These are phyloP conservation scores for Lanzia echinophila DNA, from an alignment of 2,329 filamentous ascomycete genomes.

Conservation along the genomic window DNA sequence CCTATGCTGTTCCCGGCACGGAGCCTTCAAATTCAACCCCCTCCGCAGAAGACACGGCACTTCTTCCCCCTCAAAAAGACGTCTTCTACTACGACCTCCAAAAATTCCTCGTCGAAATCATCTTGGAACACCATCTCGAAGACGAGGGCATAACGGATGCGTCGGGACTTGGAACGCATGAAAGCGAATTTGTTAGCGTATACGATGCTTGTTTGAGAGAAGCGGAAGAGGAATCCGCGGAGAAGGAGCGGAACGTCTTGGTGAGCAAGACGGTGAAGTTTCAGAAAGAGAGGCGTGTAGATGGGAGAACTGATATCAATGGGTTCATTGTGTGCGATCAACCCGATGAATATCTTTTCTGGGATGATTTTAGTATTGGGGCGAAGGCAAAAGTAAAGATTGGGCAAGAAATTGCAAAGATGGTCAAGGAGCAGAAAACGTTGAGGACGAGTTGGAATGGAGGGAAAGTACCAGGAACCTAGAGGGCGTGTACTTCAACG, in stretches of 20 bases:
- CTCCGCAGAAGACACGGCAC: conserved; percentile 6
- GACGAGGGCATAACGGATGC: conserved; percentile 37
- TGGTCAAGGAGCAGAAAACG: conserved; percentile 8
- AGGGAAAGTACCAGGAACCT: no score
- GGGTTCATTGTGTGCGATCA: conserved; percentile 32
- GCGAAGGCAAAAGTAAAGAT: conserved; percentile 32
- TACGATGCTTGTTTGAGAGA: conserved; percentile 20
- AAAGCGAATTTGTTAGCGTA: conserved; percentile 16
- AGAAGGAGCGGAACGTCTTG: conserved; percentile 4
- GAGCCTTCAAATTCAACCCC: background rate
- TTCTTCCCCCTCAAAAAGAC: conserved; percentile 21
- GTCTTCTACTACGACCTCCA: conserved; percentile 23
- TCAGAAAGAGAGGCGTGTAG: background rate
- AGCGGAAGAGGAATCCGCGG: conserved; percentile 10
- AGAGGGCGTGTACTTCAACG: no score
- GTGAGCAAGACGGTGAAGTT: background rate
- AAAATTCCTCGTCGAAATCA: conserved; percentile 37
- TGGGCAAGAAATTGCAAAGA: conserved; percentile 27
- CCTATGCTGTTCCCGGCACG: background rate
- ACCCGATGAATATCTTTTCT: conserved; percentile 43
- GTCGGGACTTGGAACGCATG: conserved; percentile 37
- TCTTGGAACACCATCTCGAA: conserved; percentile 44
- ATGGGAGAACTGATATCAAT: conserved; percentile 11
- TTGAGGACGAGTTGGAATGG: background rate
- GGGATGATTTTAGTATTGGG: conserved; percentile 43